Evolutionary conservation across 2,329 filamentous ascomycete species (phyloP).

Genomic region (Cadophora malorum): DNA sequence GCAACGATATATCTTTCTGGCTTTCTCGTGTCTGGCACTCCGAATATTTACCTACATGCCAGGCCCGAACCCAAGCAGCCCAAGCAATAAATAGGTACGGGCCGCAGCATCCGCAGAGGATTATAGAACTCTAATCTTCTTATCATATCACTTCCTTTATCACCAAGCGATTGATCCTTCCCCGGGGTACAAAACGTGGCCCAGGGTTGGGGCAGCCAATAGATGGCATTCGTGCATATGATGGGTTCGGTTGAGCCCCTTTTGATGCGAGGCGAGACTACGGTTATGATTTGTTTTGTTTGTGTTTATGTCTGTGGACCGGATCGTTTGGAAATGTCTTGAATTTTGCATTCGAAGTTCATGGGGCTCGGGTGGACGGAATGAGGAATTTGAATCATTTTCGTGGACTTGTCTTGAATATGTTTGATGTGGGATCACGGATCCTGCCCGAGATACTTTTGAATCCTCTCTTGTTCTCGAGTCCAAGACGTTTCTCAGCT

Average conservation of each 20-base stretch:
- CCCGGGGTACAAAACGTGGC: neutral
- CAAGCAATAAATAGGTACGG: neutral
- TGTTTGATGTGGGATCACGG: neutral
- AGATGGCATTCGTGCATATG: neutral
- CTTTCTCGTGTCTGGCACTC: neutral
- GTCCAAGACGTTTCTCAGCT: neutral
- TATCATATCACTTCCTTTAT: neutral
- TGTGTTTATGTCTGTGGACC: neutral
- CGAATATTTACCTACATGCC: neutral
- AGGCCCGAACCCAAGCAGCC: neutral
- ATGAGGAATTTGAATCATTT: neutral
- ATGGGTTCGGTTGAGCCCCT: slow-evolving; percentile 8
- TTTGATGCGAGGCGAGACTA: neutral
- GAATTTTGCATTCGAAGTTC: neutral
- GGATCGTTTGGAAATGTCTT: neutral
- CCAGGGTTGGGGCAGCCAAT: neutral
- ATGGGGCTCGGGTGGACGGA: neutral
- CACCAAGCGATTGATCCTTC: neutral
- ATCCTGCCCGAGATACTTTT: slow-evolving; percentile 2
- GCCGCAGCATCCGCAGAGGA: neutral
- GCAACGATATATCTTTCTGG: neutral
- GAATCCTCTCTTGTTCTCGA: neutral
- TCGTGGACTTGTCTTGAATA: neutral
- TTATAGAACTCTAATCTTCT: neutral
- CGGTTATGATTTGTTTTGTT: neutral